Evolutionary conservation across 2,329 filamentous ascomycete genomes (phyloP), one percentile per base, ranked within the genome.

Genomic region (Epichloe coenophiala): DNA sequence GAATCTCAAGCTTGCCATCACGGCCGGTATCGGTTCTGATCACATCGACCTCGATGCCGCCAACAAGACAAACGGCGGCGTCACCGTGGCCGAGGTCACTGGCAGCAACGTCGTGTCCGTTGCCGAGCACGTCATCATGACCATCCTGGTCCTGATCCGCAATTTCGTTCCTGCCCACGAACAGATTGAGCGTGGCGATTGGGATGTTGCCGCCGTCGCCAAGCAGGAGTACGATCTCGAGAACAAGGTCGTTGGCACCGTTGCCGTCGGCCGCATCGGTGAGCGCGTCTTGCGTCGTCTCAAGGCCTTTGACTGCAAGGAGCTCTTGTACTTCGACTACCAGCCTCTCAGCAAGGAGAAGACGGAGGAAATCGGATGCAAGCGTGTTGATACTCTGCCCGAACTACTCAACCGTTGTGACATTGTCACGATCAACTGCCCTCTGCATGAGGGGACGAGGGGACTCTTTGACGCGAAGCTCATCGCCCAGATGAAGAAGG

Each of bases 181-280:
- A 77, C 83, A 88, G 78, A 86, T 98, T 65, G 78, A 83, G 70
- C 72, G 74, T 53, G 93, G 93, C 57, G 87, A 95, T 55, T 98
- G 93, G 93, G 78, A 98, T 67, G 93, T 98, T 48, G 93, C 93
- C 54, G 90, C 80, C 50, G 91, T 90, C 27, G 93, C 93, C 67
- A 97, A 97, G 85, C 90, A 95, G 74, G 91, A 97, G 77, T 98
- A 84, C 69, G 93, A 98, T 65, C 84, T 98, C 51, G 93, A 97
- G 80, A 77, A 78, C 77, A 98, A 98, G 83, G 87, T 94, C 46
- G 93, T 98, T 61, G 93, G 93, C 64, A 98, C 93, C 66, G 93
- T 98, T 53, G 93, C 87, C 64, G 90, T 97, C 56, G 93, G 93
- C 69, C 88, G 93, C 68, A 98, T 98, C 63, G 93, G 93, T 63